Evolutionary conservation across 116 monocot genomes (phyloP), one percentile per base, ranked within the genome.

Genomic region (Papilionanthe hybrid): DNA sequence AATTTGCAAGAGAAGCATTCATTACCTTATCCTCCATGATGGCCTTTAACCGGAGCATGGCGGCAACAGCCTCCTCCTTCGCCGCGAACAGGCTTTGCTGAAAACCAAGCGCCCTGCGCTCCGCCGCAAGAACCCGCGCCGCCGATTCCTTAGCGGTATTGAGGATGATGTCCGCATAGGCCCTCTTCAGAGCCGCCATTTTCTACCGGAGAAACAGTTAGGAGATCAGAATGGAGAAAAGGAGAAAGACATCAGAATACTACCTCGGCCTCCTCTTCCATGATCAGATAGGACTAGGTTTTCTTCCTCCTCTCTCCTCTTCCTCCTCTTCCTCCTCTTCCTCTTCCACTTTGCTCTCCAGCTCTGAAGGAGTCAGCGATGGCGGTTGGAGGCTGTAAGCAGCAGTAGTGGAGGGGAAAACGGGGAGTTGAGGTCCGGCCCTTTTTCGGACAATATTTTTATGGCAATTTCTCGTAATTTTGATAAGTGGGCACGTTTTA

Each of bases 131-230:
- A 65, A 96, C 82, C 83, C 96, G 87, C 4, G 91, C 90, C 12
- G 94, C 94, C 63, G 96, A 90, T 76, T 96, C 96, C 82, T 88
- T 87, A 53, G 89, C 92, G 44, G 83, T 92, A 84, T 96, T 96
- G 57, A 96, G 85, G 23, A 96, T 92, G 19, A 96, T 83, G 56
- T 92, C 94, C 30, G 94, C 96, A 79, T 93, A 94, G 20, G 90
- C 96, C 77, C 78, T 87, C 88, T 93, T 96, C 57, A 96, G 45
- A 75, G 92, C 90, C 67, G 71, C 89, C 87, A 92, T 91, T 89
- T 82, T 95, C 93, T 93, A 75, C 56, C 13, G 56, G 75, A 49
- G 15, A 75, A 48, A 27, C 75, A 15, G 50, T 47, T 48, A 75
- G 50, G 9, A 75, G 75, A 75, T 42, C 27, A 50, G 50, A 75